Conservation (phyloP, 768 basidiomycete species). For the Suillus occidentalis region DNA sequence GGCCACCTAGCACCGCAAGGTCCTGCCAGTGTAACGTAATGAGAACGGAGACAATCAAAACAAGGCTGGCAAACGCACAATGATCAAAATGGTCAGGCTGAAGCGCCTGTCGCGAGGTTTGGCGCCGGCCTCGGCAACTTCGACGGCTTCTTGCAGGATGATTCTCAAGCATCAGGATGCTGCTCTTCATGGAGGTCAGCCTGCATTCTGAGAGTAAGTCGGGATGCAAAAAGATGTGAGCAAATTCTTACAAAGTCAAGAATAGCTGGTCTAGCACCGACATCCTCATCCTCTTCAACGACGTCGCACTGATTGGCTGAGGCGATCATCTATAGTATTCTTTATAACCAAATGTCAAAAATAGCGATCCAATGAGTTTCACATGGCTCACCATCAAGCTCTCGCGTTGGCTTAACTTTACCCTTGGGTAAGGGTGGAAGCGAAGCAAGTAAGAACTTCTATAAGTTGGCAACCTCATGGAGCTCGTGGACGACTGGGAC, state of each 20-base stretch:
- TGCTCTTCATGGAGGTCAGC: conserved; percentile 13
- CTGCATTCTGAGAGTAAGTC: not conserved
- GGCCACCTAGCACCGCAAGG: conserved; percentile 18
- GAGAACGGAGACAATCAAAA: not conserved
- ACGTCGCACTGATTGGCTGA: not conserved
- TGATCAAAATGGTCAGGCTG: conserved; percentile 22
- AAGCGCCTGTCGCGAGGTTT: conserved; percentile 12
- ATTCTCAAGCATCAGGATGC: not conserved
- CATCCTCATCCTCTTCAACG: not conserved
- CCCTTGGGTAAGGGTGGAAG: conserved; percentile 31
- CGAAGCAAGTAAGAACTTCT: conserved; percentile 29
- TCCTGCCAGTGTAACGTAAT: conserved; percentile 20
- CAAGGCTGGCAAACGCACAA: conserved; percentile 19
- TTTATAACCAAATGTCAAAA: conserved; percentile 4
- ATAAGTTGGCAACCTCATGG: conserved; percentile 20
- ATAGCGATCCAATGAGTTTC: conserved; percentile 6
- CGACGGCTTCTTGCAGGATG: conserved; percentile 8
- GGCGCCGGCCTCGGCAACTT: not conserved
- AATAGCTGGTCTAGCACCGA: not conserved
- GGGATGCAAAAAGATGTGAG: not conserved
- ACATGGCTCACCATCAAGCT: conserved; percentile 21
- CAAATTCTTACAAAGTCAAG: not conserved
- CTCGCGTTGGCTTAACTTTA: conserved; percentile 23
- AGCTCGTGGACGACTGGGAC: conserved; percentile 18
- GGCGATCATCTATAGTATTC: conserved; percentile 12